A percentile compares a stretch with the other conserved stretches of the same genome.
phyloP scores from a whole-genome alignment of 768 basidiomycete genomes.

The Amanita jacksonii region DNA sequence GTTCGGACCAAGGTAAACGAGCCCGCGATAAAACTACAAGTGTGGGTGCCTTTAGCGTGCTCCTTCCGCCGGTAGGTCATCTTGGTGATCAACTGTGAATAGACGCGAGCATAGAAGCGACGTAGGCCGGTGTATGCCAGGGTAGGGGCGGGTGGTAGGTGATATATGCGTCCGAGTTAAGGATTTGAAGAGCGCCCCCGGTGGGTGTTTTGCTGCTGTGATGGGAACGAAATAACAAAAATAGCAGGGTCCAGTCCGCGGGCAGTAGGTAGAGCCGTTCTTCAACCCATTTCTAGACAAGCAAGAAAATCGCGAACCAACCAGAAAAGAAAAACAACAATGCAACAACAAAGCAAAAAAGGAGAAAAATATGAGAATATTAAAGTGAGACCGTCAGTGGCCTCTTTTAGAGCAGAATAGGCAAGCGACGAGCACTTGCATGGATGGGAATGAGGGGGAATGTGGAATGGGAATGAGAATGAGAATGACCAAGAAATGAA shows the following conservation, averaged over 20 bases:
- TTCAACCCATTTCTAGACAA: too few species aligned
- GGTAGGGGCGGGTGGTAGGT: too few species aligned
- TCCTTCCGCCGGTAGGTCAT: background rate
- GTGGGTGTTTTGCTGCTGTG: too few species aligned
- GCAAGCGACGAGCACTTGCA: background rate
- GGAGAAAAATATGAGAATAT: background rate
- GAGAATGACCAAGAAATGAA: background rate
- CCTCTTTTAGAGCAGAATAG: slow-evolving; percentile 1
- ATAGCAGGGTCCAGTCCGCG: too few species aligned
- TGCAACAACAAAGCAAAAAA: background rate
- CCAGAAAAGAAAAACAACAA: background rate
- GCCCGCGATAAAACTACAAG: slow-evolving; percentile 7
- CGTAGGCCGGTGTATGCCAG: too few species aligned
- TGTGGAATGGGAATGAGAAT: background rate
- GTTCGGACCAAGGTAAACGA: slow-evolving; percentile 3
- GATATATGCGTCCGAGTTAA: too few species aligned
- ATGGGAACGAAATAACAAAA: too few species aligned
- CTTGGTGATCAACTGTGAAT: too few species aligned
- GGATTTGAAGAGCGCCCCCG: too few species aligned
- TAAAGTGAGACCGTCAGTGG: background rate
- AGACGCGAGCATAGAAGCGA: too few species aligned
- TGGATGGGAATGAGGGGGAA: background rate
- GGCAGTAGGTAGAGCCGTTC: too few species aligned
- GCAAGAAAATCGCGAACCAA: background rate
- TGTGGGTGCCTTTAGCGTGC: background rate